These are phyloP conservation scores for Porphyrellus cyaneotinctus DNA, from an alignment of 768 basidiomycete species.

Conservation along the genomic window DNA sequence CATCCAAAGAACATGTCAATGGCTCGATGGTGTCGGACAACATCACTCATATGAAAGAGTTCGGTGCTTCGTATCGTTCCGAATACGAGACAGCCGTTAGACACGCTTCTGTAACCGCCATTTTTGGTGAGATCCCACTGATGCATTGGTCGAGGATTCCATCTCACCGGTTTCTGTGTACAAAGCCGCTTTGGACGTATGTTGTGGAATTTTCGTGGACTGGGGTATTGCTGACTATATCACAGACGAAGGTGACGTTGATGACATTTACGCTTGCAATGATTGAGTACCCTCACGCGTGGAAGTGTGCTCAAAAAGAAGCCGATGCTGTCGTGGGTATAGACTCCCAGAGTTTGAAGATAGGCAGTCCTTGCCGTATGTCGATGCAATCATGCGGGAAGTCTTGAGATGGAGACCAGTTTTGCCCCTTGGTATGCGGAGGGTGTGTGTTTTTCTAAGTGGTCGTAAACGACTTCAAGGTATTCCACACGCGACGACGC, in stretches of 20 bases:
- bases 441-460: neutral
- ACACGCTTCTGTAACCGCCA: neutral
- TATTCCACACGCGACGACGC: neutral
- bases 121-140: neutral
- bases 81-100: neutral
- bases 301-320: constrained; percentile 5
- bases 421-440: neutral
- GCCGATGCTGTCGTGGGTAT: neutral
- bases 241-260: neutral
- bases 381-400: neutral
- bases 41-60: neutral
- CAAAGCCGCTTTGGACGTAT: neutral
- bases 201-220: neutral
- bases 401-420: constrained; percentile 4
- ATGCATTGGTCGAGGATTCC: neutral
- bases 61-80: neutral
- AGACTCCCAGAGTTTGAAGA: constrained; percentile 8
- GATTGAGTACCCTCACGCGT: constrained; percentile 4
- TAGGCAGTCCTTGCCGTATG: constrained; percentile 3
- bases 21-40: neutral
- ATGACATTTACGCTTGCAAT: constrained; percentile 7
- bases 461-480: neutral
- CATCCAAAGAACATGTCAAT: neutral
- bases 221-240: neutral
- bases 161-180: neutral